Percentiles rank a stretch among this genome's conserved stretches.
Conservation (phyloP, 306 rosid species). For the Crataegus laevigata region DNA sequence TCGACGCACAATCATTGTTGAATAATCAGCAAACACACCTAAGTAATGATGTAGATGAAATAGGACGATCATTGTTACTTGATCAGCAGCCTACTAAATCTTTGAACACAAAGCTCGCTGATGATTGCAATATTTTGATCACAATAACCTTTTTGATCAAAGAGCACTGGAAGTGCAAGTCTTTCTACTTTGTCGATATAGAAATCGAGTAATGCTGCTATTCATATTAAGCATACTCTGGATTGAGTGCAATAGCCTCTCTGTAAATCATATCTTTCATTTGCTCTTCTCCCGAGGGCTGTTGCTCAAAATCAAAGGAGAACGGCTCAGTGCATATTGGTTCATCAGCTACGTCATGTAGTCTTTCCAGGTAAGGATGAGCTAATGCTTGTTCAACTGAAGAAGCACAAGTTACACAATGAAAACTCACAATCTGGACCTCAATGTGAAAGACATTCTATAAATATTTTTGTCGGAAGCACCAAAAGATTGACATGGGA, state of each 20-base stretch:
- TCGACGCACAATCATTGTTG: constrained; percentile 18
- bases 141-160: constrained; percentile 12
- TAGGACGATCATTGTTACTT: constrained; percentile 6
- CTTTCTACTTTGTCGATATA: background rate
- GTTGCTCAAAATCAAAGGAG: constrained; percentile 88
- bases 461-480: background rate
- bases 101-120: constrained; percentile 7
- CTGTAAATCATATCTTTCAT: constrained; percentile 90
- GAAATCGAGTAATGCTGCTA: background rate
- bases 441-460: background rate
- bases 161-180: constrained; percentile 11
- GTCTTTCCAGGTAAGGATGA: constrained; percentile 93
- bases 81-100: constrained; percentile 5
- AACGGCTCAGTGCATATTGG: constrained; percentile 70
- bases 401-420: constrained; percentile 7
- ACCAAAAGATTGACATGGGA: background rate
- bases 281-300: constrained; percentile 71
- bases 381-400: constrained; percentile 93
- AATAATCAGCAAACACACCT: constrained; percentile 18
- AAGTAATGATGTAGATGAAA: constrained; percentile 21
- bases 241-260: constrained; percentile 81
- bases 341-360: constrained; percentile 89
- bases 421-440: background rate
- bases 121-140: background rate
- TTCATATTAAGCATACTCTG: constrained; percentile 45